Percentiles rank a stretch among this genome's conserved stretches.
These are phyloP conservation scores for Fusarium succisae DNA, from an alignment of 2,329 filamentous ascomycete genomes.

Conservation along the genomic window DNA sequence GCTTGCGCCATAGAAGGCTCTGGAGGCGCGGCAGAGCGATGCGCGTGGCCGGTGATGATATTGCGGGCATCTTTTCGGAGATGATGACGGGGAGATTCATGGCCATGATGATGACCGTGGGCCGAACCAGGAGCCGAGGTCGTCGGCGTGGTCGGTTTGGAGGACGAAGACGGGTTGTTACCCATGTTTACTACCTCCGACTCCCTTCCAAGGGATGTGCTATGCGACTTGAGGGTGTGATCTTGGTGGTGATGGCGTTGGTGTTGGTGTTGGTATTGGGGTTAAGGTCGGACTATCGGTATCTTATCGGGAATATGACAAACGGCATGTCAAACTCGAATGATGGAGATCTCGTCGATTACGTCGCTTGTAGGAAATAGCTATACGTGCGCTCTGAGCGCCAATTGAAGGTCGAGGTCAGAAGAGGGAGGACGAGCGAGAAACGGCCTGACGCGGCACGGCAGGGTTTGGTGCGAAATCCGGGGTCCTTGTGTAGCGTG, in stretches of 20 bases:
- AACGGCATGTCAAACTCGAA: slow-evolving; percentile 26
- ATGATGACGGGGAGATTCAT: slow-evolving; percentile 45
- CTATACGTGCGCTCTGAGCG: slow-evolving; percentile 25
- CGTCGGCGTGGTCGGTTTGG: slow-evolving; percentile 49
- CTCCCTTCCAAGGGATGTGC: slow-evolving; percentile 9
- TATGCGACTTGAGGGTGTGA: background rate
- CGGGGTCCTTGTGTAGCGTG: slow-evolving; percentile 30
- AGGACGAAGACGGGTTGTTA: slow-evolving; percentile 52
- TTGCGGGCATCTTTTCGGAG: slow-evolving; percentile 53
- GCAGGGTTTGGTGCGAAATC: slow-evolving; percentile 26
- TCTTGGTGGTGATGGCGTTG: background rate
- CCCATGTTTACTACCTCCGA: slow-evolving; percentile 44
- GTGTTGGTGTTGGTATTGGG: background rate
- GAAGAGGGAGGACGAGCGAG: slow-evolving; percentile 8
- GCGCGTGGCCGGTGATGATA: slow-evolving; percentile 65
- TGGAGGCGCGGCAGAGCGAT: slow-evolving; percentile 67
- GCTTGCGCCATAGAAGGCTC: slow-evolving; percentile 71
- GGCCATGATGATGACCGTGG: slow-evolving; percentile 34
- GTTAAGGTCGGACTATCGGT: slow-evolving; percentile 10
- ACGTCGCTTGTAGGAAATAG: background rate
- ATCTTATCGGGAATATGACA: slow-evolving; percentile 30
- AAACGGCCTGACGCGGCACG: slow-evolving; percentile 30
- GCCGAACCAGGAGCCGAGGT: slow-evolving; percentile 40
- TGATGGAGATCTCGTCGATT: background rate
- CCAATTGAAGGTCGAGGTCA: slow-evolving; percentile 22